phyloP scores from a whole-genome alignment of 1,284 basidiomycete species.

The Porogramme epimiltina region DNA sequence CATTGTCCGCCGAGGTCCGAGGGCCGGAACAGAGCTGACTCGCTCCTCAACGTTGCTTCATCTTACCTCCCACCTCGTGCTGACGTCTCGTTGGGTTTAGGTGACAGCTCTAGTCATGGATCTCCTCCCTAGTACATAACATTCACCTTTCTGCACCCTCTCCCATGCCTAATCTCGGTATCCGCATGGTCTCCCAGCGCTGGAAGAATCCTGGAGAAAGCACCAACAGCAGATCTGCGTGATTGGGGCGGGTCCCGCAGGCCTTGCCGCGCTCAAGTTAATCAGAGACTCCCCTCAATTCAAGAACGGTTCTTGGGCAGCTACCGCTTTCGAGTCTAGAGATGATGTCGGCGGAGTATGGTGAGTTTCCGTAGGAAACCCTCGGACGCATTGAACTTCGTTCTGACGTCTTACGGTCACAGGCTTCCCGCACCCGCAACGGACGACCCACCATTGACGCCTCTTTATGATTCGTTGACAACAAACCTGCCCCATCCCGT shows the following conservation, averaged over 20 bases:
- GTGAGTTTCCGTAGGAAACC: conserved; percentile 37
- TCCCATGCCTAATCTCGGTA: background rate
- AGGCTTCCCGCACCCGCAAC: conserved; percentile 58
- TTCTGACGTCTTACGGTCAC: background rate
- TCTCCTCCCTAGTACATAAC: conserved; percentile 11
- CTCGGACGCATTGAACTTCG: background rate
- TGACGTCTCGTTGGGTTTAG: background rate
- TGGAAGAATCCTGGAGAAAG: conserved; percentile 14
- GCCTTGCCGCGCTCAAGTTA: conserved; percentile 65
- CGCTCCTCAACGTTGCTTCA: too few relatives aligned
- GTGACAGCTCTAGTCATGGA: conserved; percentile 12
- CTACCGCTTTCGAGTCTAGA: conserved; percentile 60
- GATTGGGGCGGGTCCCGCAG: conserved; percentile 68
- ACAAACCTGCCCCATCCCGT: conserved; percentile 76
- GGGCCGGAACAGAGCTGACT: too few relatives aligned
- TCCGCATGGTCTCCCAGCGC: conserved; percentile 3
- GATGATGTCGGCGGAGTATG: conserved; percentile 71
- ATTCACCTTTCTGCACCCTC: background rate
- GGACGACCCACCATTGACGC: conserved; percentile 59
- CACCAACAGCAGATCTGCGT: conserved; percentile 50
- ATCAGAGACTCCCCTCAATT: conserved; percentile 57
- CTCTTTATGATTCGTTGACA: conserved; percentile 73
- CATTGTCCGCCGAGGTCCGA: too few relatives aligned
- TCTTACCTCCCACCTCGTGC: background rate
- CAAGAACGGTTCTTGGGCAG: conserved; percentile 56